Evolutionary conservation across 345 rosid species (phyloP).

Genomic region (Salix suchowensis): DNA sequence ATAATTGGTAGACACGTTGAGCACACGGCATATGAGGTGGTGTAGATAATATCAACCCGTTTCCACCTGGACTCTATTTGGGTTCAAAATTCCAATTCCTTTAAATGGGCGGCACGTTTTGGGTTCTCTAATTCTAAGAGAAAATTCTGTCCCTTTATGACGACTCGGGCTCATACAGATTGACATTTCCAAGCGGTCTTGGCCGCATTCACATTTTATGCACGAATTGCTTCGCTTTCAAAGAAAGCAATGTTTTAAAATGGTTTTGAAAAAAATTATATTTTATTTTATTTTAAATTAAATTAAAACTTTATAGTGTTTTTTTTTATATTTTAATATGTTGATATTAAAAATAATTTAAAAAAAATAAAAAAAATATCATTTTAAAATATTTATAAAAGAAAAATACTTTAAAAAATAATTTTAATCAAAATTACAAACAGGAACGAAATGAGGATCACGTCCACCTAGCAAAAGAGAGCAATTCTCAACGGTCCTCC

Average conservation of each 20-base stretch:
- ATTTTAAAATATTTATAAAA: too few species aligned
- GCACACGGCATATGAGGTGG: neutral
- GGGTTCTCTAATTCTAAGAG: neutral
- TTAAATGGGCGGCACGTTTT: neutral
- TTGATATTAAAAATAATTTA: too few species aligned
- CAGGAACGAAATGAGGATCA: neutral
- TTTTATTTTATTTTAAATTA: too few species aligned
- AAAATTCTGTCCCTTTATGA: neutral
- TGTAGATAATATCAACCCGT: neutral
- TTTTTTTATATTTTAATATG: too few species aligned
- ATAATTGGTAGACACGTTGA: neutral
- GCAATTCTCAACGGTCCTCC: slow-evolving; percentile 19
- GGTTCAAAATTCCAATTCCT: neutral
- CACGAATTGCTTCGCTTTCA: slow-evolving; percentile 10
- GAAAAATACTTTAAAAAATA: too few species aligned
- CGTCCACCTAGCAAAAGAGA: slow-evolving; percentile 13
- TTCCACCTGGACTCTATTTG: neutral
- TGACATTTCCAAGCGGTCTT: neutral
- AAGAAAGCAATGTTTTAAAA: too few species aligned
- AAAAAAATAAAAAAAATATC: too few species aligned
- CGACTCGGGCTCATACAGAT: neutral
- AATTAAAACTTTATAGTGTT: too few species aligned
- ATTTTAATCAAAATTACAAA: too few species aligned
- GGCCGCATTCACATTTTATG: slow-evolving; percentile 9
- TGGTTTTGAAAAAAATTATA: too few species aligned